Evolutionary conservation across 495 filamentous ascomycete species (phyloP).

Genomic region (Cercophora samala): DNA sequence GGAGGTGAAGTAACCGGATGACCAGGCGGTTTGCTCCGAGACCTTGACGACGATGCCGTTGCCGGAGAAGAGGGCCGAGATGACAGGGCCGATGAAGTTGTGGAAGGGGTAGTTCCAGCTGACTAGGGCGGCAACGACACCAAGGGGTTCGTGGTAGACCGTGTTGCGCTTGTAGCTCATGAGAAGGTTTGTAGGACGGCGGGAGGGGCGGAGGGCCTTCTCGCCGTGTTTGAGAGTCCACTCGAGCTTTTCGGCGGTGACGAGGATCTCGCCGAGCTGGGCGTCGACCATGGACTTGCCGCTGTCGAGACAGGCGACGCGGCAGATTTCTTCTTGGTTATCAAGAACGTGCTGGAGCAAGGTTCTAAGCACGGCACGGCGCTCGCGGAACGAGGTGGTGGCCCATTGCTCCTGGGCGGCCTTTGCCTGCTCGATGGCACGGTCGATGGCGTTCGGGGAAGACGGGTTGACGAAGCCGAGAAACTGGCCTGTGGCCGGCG

Average conservation of each 20-base stretch:
- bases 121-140: constrained; percentile 86
- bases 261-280: constrained; percentile 87
- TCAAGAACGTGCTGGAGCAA: constrained; percentile 81
- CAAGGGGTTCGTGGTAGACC: constrained; percentile 87
- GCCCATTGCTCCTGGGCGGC: constrained; percentile 80
- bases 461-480: constrained; percentile 78
- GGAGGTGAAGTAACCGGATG: constrained; percentile 70
- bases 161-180: constrained; percentile 95
- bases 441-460: constrained; percentile 74
- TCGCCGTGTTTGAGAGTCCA: constrained; percentile 95
- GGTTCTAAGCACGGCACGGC: constrained; percentile 76
- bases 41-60: constrained; percentile 90
- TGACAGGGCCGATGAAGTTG: constrained; percentile 87
- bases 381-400: constrained; percentile 69
- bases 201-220: constrained; percentile 66
- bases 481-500: constrained; percentile 80
- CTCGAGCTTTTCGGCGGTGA: constrained; percentile 86
- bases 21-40: constrained; percentile 93
- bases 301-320: constrained; percentile 87
- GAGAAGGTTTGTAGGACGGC: constrained; percentile 76
- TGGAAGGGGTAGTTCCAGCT: constrained; percentile 98
- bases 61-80: constrained; percentile 87
- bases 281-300: constrained; percentile 96
- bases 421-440: constrained; percentile 68
- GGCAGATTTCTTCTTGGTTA: constrained; percentile 83